These are phyloP conservation scores for Aspergillus udagawae DNA, from an alignment of 2,329 filamentous ascomycete species.

Conservation along the genomic window DNA sequence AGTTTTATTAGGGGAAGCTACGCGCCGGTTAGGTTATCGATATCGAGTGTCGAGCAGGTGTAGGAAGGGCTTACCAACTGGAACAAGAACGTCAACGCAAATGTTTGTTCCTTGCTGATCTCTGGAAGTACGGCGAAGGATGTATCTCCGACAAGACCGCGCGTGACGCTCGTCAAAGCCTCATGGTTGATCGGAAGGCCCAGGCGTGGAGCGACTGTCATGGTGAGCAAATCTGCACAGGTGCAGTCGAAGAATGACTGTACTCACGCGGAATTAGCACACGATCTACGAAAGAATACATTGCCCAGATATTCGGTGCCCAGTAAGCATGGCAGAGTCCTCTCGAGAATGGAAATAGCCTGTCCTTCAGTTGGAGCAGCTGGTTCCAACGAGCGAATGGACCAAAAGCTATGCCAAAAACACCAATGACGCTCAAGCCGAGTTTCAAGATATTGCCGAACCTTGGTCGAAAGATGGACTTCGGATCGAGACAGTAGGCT, in stretches of 20 bases:
- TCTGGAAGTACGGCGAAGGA: conserved; percentile 91
- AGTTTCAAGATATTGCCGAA: conserved; percentile 81
- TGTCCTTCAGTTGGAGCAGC: conserved; percentile 74
- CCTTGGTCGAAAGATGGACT: conserved; percentile 70
- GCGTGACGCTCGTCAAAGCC: conserved; percentile 82
- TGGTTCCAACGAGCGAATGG: conserved; percentile 81
- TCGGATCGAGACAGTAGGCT: conserved; percentile 77
- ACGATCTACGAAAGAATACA: conserved; percentile 89
- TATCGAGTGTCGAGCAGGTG: conserved; percentile 13
- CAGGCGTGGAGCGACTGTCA: conserved; percentile 71
- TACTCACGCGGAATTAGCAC: conserved; percentile 72
- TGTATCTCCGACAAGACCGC: conserved; percentile 89
- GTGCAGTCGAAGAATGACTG: neutral
- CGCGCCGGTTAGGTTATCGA: conserved; percentile 9
- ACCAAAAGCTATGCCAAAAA: conserved; percentile 80
- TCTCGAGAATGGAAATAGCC: conserved; percentile 89
- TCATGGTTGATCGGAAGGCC: conserved; percentile 68
- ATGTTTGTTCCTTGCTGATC: conserved; percentile 74
- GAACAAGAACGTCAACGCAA: conserved; percentile 75
- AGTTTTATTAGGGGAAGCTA: conserved; percentile 73
- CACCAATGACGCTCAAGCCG: conserved; percentile 63
- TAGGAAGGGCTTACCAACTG: conserved; percentile 54
- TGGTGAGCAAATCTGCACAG: conserved; percentile 30
- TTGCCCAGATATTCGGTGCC: conserved; percentile 95
- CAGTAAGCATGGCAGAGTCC: conserved; percentile 97